Base-by-base conservation (phyloP, 176 grass and related monocot genomes). In the Typha latifolia region DNA sequence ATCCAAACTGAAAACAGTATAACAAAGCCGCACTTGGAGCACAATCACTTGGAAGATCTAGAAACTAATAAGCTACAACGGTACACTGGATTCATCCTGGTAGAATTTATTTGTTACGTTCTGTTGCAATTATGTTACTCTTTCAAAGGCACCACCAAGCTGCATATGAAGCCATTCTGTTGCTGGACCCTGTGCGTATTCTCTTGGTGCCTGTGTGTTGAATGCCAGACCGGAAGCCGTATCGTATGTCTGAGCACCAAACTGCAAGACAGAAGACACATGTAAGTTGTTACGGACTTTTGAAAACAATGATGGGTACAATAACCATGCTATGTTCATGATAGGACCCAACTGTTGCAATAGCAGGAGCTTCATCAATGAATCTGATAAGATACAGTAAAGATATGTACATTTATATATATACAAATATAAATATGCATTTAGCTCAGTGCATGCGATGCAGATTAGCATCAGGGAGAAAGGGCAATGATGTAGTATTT, bases 121-220 rank as follows among this genome's bases (percentile, higher is more conserved):
- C n/a, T 52, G 55, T 22, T 50, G 61, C 23, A 66, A 43, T 51
- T 86, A 22, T 59, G 53, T 59, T 86, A 95, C 86, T 56, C 90
- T 81, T 82, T 90, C 86, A 21, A 87, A 90, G 74, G 78, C 73
- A 67, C 84, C 84, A 12, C 86, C 86, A 50, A 95, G 74, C 79
- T 95, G 90, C 84, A 90, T 95, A 77, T 87, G 90, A 77, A 95
- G 90, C 86, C 90, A 95, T 59, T 95, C 86, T 0, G 86, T 23
- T 49, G 69, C 69, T 2, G 90, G 59, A 49, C 71, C 82, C 14
- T 87, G 86, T 23, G 20, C 61, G 15, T 91, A 96, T n/a, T 91
- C 91, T 64, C 73, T 88, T 71, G 81, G 72, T 20, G 84, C 62
- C 61, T 85, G 91, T 0, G 82, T 83, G 68, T 81, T 84, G 69